Base-by-base conservation (phyloP, 805 yeast species). In the Starmerella sp. region DNA sequence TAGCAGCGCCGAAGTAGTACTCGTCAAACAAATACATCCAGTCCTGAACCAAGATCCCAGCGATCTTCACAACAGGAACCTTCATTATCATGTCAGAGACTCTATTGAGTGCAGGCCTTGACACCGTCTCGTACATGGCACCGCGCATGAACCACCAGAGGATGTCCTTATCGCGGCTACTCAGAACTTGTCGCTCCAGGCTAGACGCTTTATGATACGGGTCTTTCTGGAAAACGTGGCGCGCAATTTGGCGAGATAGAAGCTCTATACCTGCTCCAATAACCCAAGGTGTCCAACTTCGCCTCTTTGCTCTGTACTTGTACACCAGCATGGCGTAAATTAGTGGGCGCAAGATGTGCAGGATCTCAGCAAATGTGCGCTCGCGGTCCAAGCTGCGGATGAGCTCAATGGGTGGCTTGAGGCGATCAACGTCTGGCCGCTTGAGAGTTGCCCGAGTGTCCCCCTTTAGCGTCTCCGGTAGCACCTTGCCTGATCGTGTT, bases 141-240 rank as follows among this genome's bases (percentile, higher is more conserved):
- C 74, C 73, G 8, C 76, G 64, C 37, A 73, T 55, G 22, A 62
- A 45, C 74, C 75, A 73, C 74, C 75, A 71, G 60, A 29, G 60
- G 60, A 13, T 51, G 46, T 32, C 67, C 51, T 41, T 71, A 60
- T 50, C 61, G 55, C 60, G 62, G 54, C 42, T 65, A 55, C 55
- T 65, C 68, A 43, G 35, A 6, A 57, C 35, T 28, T 65, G 68
- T 30, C 59, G 54, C 55, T 72, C 76, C 3, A 72, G 61, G 6
- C 62, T 39, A 6, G 57, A 49, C 4, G 38, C 30, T 6, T 51
- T 51, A 10, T 36, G 35, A 17, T 28, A 10, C 30, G 54, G 45
- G 9, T 37, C 28, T 5, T 36, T 30, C 4, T 14, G 29, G 4
- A 31, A 32, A 5, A 17, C 48, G 35, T 30, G 10, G 6, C 36